Conservation (phyloP, 345 rosid species). For the Tarenaya hassleriana region DNA sequence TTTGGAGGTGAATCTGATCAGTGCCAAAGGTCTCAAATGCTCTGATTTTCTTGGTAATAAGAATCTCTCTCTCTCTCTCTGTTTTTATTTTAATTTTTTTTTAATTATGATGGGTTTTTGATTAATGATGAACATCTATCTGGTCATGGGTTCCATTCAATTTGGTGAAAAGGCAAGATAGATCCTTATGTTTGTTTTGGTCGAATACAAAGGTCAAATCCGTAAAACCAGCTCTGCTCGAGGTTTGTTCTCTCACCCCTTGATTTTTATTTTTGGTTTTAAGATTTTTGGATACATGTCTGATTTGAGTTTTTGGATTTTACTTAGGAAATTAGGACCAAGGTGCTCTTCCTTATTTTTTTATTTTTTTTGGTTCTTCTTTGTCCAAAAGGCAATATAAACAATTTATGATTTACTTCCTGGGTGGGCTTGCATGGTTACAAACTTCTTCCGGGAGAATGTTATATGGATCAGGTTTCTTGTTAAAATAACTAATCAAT, state of each 20-base stretch:
- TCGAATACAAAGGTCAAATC: conserved; percentile 67
- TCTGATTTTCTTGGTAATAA: conserved; percentile 55
- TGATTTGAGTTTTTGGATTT: too few relatives aligned
- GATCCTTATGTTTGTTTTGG: conserved; percentile 77
- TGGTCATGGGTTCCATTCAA: too few relatives aligned
- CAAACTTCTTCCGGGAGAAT: too few relatives aligned
- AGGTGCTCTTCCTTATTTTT: too few relatives aligned
- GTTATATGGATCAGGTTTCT: conserved; percentile 8
- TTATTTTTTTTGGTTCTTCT: too few relatives aligned
- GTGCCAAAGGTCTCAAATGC: conserved; percentile 59
- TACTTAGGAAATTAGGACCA: too few relatives aligned
- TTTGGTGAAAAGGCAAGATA: conserved; percentile 31
- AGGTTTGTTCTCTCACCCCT: conserved; percentile 32
- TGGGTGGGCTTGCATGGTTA: too few relatives aligned
- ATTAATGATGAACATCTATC: background rate
- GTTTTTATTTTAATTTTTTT: background rate
- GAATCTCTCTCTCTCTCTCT: background rate
- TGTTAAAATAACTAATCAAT: background rate
- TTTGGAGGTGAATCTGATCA: conserved; percentile 57
- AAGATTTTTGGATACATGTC: too few relatives aligned
- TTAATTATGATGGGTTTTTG: background rate
- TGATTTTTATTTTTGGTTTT: too few relatives aligned
- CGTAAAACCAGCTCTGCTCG: conserved; percentile 56
- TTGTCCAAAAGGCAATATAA: too few relatives aligned
- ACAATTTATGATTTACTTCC: too few relatives aligned